Evolutionary conservation across 2,329 filamentous ascomycete species (phyloP).

Genomic region (Botryotinia convoluta): DNA sequence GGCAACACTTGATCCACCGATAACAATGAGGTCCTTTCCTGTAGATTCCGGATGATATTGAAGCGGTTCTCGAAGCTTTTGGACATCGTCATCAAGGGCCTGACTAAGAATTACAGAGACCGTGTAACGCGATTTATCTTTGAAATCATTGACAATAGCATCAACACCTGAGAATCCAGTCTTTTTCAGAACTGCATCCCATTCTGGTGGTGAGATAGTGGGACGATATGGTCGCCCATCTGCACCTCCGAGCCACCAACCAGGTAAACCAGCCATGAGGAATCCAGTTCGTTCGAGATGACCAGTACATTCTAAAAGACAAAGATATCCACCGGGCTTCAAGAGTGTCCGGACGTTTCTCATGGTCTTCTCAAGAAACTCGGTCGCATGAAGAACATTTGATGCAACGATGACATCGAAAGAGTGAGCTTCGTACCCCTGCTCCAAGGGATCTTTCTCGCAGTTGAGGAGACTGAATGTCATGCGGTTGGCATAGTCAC

Average conservation of each 20-base stretch:
- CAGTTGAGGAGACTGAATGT: constrained; percentile 12
- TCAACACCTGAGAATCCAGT: constrained; percentile 22
- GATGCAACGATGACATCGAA: constrained; percentile 31
- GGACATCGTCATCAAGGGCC: constrained; percentile 23
- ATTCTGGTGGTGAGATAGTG: constrained; percentile 18
- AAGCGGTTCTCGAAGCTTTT: constrained; percentile 13
- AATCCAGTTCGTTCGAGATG: constrained; percentile 3
- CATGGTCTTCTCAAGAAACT: constrained; percentile 24
- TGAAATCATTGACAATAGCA: constrained; percentile 9
- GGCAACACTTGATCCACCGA: background rate
- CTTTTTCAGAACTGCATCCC: constrained; percentile 18
- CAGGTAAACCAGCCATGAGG: constrained; percentile 13
- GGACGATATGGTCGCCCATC: constrained; percentile 33
- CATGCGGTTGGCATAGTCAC: background rate
- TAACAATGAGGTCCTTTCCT: constrained; percentile 5
- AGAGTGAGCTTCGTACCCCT: constrained; percentile 8
- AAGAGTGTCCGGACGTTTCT: constrained; percentile 27
- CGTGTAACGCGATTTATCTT: constrained; percentile 4
- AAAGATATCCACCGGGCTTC: constrained; percentile 27
- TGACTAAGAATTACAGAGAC: constrained; percentile 12
- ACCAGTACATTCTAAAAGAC: constrained; percentile 19
- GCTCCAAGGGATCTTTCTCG: constrained; percentile 6
- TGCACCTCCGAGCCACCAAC: constrained; percentile 23
- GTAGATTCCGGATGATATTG: background rate
- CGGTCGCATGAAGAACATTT: constrained; percentile 34